Base-by-base conservation (phyloP, 768 basidiomycete genomes). In the Mycena vitilis region DNA sequence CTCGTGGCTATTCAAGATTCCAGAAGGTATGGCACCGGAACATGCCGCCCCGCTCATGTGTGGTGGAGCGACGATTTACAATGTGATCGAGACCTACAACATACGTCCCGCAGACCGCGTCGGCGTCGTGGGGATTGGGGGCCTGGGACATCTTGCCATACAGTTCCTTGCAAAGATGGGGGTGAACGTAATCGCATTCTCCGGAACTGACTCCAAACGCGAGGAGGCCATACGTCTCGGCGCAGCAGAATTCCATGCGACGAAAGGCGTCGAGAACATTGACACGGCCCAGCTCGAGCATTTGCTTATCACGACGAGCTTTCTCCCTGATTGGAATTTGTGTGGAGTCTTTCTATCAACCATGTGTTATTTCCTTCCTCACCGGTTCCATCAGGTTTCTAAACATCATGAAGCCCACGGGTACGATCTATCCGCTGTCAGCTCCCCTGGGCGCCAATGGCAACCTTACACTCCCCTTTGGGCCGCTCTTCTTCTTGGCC, bases 161-260 rank as follows among this genome's bases (percentile, higher is more conserved):
- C 80, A 81, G 58, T 81, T 81, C 65, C 79, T 80, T 5, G 67
- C 76, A 37, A 81, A 79, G 70, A 82, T 81, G 80, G 81, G 81
- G 9, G 79, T 78, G 16, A 75, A 77, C 7, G 81, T 82, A 5
- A 76, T 81, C 59, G 81, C 77, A 2, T 78, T 82, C 23, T 81
- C 80, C 12, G 57, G 76, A 36, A 76, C 78, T 1, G 76, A 81
- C 3, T 57, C 45, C n/a, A 82, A 82, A 62, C 76, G 47, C 40
- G 75, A 76, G 20, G 81, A 81, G 38, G 78, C 81, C 16, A 63
- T 55, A 56, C 54, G 49, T 16, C 72, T 82, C 0, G 81, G 81
- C 7, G 81, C 81, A 1, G 73, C 66, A 5, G 81, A 82, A 62
- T 82, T 81, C 60, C 77, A 81, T 47, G 72, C 75, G 16, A 81